These are phyloP conservation scores for Meira nashicola DNA, from an alignment of 1,284 basidiomycete species.

Conservation along the genomic window DNA sequence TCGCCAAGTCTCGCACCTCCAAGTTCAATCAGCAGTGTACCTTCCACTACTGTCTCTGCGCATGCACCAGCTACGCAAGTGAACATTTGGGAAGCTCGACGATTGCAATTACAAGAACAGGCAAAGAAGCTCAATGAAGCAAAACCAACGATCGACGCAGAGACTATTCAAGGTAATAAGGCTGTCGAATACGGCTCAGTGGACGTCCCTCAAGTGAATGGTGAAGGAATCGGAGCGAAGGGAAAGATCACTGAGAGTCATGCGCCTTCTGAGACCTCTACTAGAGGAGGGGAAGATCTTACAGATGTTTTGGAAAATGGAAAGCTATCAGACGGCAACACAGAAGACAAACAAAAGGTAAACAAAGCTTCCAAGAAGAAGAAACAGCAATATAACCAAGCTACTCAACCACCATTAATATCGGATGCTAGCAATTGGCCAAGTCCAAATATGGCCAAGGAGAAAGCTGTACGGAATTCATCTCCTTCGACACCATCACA, in stretches of 20 bases:
- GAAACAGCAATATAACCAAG: not conserved
- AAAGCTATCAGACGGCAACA: not conserved
- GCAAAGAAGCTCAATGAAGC: conserved; percentile 19
- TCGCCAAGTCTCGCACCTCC: not conserved
- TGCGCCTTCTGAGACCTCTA: not conserved
- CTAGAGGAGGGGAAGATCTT: not conserved
- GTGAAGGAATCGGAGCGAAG: conserved; percentile 21
- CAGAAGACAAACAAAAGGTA: conserved; percentile 26
- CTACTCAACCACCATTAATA: not conserved
- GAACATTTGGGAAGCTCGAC: conserved; percentile 37
- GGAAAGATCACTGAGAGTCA: not conserved
- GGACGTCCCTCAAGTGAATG: not conserved
- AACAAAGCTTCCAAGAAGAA: conserved; percentile 12
- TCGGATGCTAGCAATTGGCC: conserved; percentile 1
- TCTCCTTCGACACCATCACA: no score
- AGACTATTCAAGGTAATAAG: not conserved
- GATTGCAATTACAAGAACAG: conserved; percentile 29
- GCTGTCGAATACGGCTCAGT: not conserved
- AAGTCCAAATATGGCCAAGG: not conserved
- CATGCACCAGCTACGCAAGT: conserved; percentile 1
- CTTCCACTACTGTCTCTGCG: not conserved
- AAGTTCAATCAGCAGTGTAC: not conserved
- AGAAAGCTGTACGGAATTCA: no score
- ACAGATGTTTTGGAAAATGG: no score
- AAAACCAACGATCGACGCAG: not conserved